A percentile compares a stretch with the other conserved stretches of the same genome.
Evolutionary conservation across 164 flowering plant genomes (phyloP).

Genomic region (Tetrastigma voinierianum): DNA sequence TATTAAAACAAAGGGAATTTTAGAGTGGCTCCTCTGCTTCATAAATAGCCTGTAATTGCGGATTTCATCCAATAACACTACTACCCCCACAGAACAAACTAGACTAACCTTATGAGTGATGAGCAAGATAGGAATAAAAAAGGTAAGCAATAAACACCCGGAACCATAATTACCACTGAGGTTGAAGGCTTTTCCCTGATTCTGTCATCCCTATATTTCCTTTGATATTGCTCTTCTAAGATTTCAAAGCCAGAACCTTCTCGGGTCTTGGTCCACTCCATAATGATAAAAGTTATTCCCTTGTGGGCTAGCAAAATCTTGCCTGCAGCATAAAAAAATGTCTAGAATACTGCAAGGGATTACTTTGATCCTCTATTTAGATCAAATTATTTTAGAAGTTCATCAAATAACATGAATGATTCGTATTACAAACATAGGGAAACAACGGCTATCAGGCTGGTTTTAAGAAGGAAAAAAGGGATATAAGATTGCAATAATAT

Average conservation of each 20-base stretch:
- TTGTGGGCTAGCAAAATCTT: not conserved
- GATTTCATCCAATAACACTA: too few relatives aligned
- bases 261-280: slow-evolving; percentile 64
- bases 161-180: slow-evolving; percentile 33
- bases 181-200: slow-evolving; percentile 31
- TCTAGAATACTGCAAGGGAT: too few relatives aligned
- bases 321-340: slow-evolving; percentile 6
- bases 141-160: not conserved
- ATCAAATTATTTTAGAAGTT: too few relatives aligned
- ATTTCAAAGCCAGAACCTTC: slow-evolving; percentile 44
- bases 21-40: not conserved
- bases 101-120: too few relatives aligned
- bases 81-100: too few relatives aligned
- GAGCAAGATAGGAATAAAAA: too few relatives aligned
- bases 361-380: too few relatives aligned
- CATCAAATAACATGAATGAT: too few relatives aligned
- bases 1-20: not conserved
- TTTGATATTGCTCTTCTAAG: slow-evolving; percentile 38
- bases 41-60: not conserved
- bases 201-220: slow-evolving; percentile 30
- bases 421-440: too few relatives aligned
- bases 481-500: too few relatives aligned
- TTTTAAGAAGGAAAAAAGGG: too few relatives aligned
- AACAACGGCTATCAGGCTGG: too few relatives aligned
- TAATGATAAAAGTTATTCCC: slow-evolving; percentile 9